Evolutionary conservation across 768 basidiomycete genomes (phyloP), one percentile per base, ranked within the genome.

Genomic region (Tulasnella sp.): DNA sequence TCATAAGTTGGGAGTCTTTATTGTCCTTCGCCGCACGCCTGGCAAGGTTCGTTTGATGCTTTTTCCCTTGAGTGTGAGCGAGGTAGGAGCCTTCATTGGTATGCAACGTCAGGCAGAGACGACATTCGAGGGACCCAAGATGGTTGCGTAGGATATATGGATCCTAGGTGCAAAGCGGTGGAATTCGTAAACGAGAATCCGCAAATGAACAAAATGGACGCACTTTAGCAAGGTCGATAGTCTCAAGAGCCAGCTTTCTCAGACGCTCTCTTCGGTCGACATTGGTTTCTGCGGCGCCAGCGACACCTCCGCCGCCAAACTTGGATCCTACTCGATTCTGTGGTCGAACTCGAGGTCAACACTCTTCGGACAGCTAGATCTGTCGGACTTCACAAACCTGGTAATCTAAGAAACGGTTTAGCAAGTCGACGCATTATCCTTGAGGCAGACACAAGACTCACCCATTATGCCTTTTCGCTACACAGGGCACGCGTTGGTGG

Each of bases 41-140:
- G 16, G 97, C 97, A 67, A 99, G 88, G 79, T 98, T 98, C 3
- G 95, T 98, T 80, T 98, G 97, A 79, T 98, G 97, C 79, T 98
- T 99, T 83, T 98, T 99, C 26, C 97, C 97, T 83, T 98, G 97
- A 0, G 97, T 99, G 77, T 99, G 97, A 0, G 97, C 97, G 64
- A 99, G 90, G 80, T 98, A 98, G 16, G 95, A 97, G 22, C 97
- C 97, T 81, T 99, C 97, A 77, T 98, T 98, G n/a, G 96, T 98
- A 82, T 99, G 97, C 12, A 99, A 86, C 0, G 97, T 99, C 63
- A 99, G 83, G 80, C 97, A 98, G 35, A 99, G 86, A 77, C 95
- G 92, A 83, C 97, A 99, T 87, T 98, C 96, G 47, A 98, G 87
- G 9, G 95, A 98, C 47, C 97, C 97, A 73, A 99, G 86, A 81